Evolutionary conservation across 2,329 filamentous ascomycete species (phyloP), one percentile per base, ranked within the genome.

Genomic region (Penicillium aurantiogriseum): DNA sequence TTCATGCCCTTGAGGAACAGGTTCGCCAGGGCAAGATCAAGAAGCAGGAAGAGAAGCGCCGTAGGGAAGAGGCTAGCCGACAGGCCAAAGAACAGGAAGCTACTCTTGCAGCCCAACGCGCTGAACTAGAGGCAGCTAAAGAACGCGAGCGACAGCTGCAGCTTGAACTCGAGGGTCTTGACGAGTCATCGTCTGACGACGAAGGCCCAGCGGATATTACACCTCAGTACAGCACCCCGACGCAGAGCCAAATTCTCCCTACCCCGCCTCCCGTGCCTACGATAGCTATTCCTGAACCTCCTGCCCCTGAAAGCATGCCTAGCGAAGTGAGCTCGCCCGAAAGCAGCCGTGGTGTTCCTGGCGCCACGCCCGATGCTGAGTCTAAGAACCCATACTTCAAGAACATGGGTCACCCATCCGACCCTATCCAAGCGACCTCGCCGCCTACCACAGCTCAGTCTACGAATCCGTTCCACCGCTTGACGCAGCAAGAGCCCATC

Each of bases 341-440:
- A 38, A 74, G 75, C 54, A 77, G 80, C n/a, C 76, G 81, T 38
- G 73, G 80, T 31, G 76, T 81, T 29, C 77, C 83, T 19, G 79
- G 81, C 56, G 81, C 84, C 45, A 80, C 82, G 3, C 77, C 81
- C 6, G 88, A 91, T 63, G 81, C 84, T 2, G 90, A 96, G 75
- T 96, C 91, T 68, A 93, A 90, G 74, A 97, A 97, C 71, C 94
- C 94, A 3, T 99, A 96, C 79, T 91, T 93, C 79, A 91, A 89
- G 76, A 94, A 92, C 79, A 87, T 95, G 81, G 87, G 86, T 49
- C 88, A 92, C 72, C 80, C 85, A 10, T 79, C 79, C 7, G 87
- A 85, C 11, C 38, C 61, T 55, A 77, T 81, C 19, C 77, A 85
- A 11, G 67, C 74, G 15, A 68, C 77, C 31, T 70, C 78, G 62